These are phyloP conservation scores for Tolypocladium endophyticum DNA, from an alignment of 2,329 filamentous ascomycete genomes.

Conservation along the genomic window DNA sequence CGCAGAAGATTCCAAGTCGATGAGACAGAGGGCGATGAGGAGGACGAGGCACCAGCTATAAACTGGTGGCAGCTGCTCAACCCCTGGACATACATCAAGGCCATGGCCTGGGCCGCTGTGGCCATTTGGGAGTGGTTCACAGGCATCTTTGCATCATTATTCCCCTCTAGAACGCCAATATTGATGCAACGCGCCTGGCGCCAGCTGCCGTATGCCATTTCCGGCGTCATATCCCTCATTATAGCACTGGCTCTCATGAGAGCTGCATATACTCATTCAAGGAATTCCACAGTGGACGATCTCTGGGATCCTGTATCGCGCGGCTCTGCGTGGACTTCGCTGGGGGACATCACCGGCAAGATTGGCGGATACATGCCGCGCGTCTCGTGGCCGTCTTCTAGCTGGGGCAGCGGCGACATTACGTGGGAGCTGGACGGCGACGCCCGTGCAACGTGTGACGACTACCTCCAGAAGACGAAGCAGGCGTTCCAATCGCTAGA, in stretches of 20 bases:
- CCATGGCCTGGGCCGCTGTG: slow-evolving; percentile 12
- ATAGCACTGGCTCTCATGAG: slow-evolving; percentile 3
- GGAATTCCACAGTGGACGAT: neutral
- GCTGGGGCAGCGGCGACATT: slow-evolving; percentile 8
- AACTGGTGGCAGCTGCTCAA: slow-evolving; percentile 17
- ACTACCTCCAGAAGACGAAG: slow-evolving; percentile 15
- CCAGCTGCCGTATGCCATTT: slow-evolving; percentile 3
- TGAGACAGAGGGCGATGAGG: neutral
- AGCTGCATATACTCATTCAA: neutral
- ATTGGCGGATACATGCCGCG: slow-evolving; percentile 14
- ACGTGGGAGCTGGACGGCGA: slow-evolving; percentile 8
- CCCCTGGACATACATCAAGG: slow-evolving; percentile 19
- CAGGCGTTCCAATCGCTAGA: slow-evolving; percentile 19
- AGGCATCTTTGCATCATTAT: slow-evolving; percentile 5
- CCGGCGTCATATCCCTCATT: slow-evolving; percentile 2
- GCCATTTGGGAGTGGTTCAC: slow-evolving; percentile 9
- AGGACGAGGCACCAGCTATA: neutral
- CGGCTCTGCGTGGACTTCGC: slow-evolving; percentile 1
- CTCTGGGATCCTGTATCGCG: slow-evolving; percentile 3
- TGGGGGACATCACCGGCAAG: slow-evolving; percentile 5
- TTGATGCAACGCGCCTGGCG: slow-evolving; percentile 4
- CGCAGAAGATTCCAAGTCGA: slow-evolving; percentile 2
- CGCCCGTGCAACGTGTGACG: slow-evolving; percentile 9
- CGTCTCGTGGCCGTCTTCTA: slow-evolving; percentile 15
- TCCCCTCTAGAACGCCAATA: slow-evolving; percentile 4